Evolutionary conservation across 805 yeast genomes (phyloP).

Genomic region (Yarrowia osloensis): DNA sequence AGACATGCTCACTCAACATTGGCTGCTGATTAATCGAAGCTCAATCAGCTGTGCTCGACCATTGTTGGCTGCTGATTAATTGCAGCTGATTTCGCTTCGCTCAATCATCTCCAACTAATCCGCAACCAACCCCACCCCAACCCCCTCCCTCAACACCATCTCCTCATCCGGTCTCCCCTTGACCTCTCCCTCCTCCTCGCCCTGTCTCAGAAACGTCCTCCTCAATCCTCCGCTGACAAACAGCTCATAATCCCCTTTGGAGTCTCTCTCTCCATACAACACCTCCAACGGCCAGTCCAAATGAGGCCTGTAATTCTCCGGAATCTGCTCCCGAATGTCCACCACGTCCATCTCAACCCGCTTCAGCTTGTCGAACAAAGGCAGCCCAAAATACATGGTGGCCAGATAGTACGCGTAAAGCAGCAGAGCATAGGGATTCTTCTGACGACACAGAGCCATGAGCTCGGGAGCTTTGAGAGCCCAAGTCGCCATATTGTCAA

Average conservation of each 20-base stretch:
- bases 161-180: neutral
- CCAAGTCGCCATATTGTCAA: neutral
- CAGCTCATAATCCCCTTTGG: neutral
- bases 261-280: neutral
- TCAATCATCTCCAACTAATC: too few relatives aligned
- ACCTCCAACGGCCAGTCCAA: slow-evolving; percentile 14
- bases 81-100: too few relatives aligned
- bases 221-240: neutral
- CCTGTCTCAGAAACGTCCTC: neutral
- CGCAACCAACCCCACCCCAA: neutral
- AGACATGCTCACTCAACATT: too few relatives aligned
- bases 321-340: neutral
- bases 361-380: neutral
- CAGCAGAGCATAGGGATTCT: neutral
- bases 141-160: neutral
- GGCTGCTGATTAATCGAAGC: too few relatives aligned
- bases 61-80: too few relatives aligned
- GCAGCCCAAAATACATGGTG: neutral
- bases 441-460: neutral
- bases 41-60: too few relatives aligned
- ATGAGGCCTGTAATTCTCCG: neutral
- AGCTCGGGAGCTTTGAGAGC: neutral
- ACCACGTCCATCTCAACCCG: neutral
- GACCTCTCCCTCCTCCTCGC: neutral
- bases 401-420: neutral